Evolutionary conservation across 192 early-diverging fungal genomes (phyloP).

Genomic region (Backusella liffmaniae): DNA sequence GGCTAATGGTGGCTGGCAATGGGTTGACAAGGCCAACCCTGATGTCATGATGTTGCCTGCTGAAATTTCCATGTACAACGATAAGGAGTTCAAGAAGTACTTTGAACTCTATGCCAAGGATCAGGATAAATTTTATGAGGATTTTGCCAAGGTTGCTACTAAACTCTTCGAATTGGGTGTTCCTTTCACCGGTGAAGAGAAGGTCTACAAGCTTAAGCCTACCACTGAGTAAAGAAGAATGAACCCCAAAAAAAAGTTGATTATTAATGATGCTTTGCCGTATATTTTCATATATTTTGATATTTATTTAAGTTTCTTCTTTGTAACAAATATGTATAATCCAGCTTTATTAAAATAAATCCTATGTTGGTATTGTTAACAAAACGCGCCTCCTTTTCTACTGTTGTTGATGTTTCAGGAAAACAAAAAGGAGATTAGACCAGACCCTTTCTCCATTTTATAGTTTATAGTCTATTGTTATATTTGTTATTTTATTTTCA

Average conservation of each 20-base stretch:
- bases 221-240: slow-evolving; percentile 41
- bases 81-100: slow-evolving; percentile 72
- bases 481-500: background rate
- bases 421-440: background rate
- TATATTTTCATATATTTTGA: background rate
- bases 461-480: background rate
- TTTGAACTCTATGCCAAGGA: slow-evolving; percentile 88
- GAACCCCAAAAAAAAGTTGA: background rate
- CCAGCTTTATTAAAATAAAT: slow-evolving; percentile 2
- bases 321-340: slow-evolving; percentile 4
- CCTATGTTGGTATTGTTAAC: background rate
- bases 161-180: slow-evolving; percentile 91
- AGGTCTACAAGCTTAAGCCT: slow-evolving; percentile 67
- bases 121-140: slow-evolving; percentile 83
- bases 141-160: slow-evolving; percentile 80
- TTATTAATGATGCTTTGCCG: background rate
- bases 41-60: slow-evolving; percentile 65
- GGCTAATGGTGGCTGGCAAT: slow-evolving; percentile 86
- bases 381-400: background rate
- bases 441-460: background rate
- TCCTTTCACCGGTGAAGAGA: slow-evolving; percentile 62
- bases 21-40: slow-evolving; percentile 72
- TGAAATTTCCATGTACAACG: slow-evolving; percentile 51
- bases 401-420: background rate
- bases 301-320: slow-evolving; percentile 3